Conservation (phyloP, 768 basidiomycete species). For the Boletus rubropictus region DNA sequence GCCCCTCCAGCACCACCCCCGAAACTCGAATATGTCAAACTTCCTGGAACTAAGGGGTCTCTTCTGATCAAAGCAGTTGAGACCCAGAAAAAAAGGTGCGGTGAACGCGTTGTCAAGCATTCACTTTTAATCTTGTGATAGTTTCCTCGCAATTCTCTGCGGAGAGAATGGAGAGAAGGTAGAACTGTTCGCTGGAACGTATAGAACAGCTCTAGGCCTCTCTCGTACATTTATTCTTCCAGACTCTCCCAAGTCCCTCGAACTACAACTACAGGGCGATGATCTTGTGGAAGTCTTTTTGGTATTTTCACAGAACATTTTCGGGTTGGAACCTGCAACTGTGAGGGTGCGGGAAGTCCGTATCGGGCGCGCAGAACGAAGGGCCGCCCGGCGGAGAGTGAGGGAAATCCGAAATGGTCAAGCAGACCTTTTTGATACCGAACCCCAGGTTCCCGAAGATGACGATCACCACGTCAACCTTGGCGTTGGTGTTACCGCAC, state of each 20-base stretch:
- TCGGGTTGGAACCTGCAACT: constrained; percentile 87
- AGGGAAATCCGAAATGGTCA: constrained; percentile 56
- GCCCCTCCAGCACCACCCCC: constrained; percentile 61
- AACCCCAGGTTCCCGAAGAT: constrained; percentile 40
- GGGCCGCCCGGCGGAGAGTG: constrained; percentile 76
- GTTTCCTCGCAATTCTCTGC: constrained; percentile 89
- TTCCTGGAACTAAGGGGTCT: constrained; percentile 86
- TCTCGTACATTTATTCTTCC: constrained; percentile 93
- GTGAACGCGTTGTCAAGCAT: background rate
- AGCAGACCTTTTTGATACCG: constrained; percentile 39
- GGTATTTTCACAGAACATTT: constrained; percentile 87
- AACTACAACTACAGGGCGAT: constrained; percentile 86
- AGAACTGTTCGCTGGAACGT: constrained; percentile 88
- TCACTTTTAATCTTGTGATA: constrained; percentile 25
- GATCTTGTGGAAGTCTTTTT: constrained; percentile 90
- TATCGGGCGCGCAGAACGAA: constrained; percentile 80
- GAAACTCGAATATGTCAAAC: constrained; percentile 86
- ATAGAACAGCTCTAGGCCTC: constrained; percentile 80
- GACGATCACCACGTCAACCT: constrained; percentile 57
- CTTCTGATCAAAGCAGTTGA: constrained; percentile 82
- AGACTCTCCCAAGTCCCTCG: constrained; percentile 82
- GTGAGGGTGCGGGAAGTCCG: constrained; percentile 92
- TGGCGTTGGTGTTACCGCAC: constrained; percentile 55
- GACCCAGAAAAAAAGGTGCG: constrained; percentile 80
- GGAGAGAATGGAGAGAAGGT: constrained; percentile 92